Conservation (phyloP, 345 rosid genomes). For the Citrus australasica region DNA sequence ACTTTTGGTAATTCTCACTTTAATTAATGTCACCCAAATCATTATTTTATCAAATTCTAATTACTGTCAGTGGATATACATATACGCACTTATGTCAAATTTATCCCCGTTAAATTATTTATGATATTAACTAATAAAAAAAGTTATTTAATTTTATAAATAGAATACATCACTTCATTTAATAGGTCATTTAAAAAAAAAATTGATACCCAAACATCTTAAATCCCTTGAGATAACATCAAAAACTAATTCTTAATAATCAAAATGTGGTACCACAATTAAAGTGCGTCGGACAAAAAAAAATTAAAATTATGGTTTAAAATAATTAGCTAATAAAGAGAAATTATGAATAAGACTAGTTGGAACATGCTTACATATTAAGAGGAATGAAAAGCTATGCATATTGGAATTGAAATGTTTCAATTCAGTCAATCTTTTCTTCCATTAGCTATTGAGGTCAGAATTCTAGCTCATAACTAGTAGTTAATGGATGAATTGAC, state of each 20-base stretch:
- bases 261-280: no score
- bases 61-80: background rate
- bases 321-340: no score
- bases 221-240: no score
- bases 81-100: background rate
- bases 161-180: rapidly evolving
- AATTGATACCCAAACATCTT: no score
- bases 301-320: no score
- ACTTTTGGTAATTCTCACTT: background rate
- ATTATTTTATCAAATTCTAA: background rate
- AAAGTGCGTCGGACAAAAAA: no score
- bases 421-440: background rate
- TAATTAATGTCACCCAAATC: background rate
- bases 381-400: background rate
- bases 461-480: background rate
- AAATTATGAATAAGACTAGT: no score
- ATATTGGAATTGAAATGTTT: background rate
- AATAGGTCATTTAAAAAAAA: no score
- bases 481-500: slow-evolving; percentile 18
- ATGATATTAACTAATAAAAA: no score
- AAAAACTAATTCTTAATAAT: no score
- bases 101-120: no score
- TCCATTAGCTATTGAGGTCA: background rate
- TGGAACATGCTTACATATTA: background rate
- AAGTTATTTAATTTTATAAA: no score